A percentile compares a stretch with the other conserved stretches of the same genome.
Conservation (phyloP, 106 monocot species). For the Allium cepa region DNA sequence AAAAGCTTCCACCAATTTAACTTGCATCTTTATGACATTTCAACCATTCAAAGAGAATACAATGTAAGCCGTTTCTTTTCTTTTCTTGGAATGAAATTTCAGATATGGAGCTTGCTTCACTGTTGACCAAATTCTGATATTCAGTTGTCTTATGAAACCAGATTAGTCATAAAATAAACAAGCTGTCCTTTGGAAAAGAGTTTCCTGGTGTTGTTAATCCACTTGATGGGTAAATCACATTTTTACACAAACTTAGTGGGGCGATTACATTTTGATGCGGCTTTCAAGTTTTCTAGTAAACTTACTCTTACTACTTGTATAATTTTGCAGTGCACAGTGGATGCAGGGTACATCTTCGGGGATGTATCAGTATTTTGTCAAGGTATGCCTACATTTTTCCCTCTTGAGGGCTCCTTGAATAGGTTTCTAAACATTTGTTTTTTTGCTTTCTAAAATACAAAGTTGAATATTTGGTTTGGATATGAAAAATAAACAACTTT, state of each 20-base stretch:
- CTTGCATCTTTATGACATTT: conserved; percentile 18
- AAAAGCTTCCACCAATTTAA: conserved; percentile 70
- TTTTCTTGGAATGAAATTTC: neutral
- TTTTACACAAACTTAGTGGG: too few species aligned
- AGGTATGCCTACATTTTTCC: conserved; percentile 27
- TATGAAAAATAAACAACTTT: too few species aligned
- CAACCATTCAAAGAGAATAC: conserved; percentile 17
- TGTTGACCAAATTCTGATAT: too few species aligned
- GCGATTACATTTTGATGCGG: too few species aligned
- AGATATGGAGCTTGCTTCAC: neutral
- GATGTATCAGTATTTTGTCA: conserved; percentile 91
- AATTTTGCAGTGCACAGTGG: conserved; percentile 64
- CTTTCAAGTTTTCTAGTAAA: too few species aligned
- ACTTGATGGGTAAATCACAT: conserved; percentile 36
- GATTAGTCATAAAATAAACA: conserved; percentile 96
- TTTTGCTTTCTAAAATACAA: too few species aligned
- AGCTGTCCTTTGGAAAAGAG: conserved; percentile 86
- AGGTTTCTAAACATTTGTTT: too few species aligned
- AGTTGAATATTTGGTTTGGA: too few species aligned
- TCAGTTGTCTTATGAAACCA: conserved; percentile 16
- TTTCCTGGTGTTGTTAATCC: conserved; percentile 95
- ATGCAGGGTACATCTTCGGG: conserved; percentile 50
- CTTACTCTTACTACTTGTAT: too few species aligned
- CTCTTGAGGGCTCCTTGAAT: too few species aligned
- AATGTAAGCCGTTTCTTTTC: conserved; percentile 5